Conservation (phyloP, 2,329 filamentous ascomycete genomes). For the Bipolaris oryzae region DNA sequence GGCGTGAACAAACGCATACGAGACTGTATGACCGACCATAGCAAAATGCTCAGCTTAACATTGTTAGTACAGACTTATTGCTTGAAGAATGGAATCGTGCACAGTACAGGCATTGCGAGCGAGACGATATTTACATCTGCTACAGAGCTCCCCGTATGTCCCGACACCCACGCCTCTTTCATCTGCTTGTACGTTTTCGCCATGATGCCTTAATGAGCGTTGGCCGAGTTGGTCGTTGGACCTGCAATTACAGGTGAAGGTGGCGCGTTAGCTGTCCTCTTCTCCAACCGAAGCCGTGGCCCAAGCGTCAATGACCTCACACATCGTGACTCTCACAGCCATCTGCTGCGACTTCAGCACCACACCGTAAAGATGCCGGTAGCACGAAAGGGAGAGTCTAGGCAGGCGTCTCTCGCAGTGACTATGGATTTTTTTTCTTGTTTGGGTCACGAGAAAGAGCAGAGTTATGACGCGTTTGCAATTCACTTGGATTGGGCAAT, state of each 20-base stretch:
- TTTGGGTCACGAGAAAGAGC: neutral
- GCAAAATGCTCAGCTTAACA: constrained; percentile 73
- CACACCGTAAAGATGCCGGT: neutral
- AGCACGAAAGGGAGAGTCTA: rapidly evolving
- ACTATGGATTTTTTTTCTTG: neutral
- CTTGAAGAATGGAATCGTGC: constrained; percentile 25
- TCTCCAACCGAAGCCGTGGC: constrained; percentile 2
- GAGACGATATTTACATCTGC: constrained; percentile 87
- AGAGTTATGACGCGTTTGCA: constrained; percentile 1
- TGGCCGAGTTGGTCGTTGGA: constrained; percentile 17
- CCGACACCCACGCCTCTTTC: constrained; percentile 96
- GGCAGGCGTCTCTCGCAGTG: rapidly evolving
- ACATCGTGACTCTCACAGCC: constrained; percentile 6
- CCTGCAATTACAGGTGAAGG: constrained; percentile 11
- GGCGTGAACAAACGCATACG: constrained; percentile 82
- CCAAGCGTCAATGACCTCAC: constrained; percentile 17
- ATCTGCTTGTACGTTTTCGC: constrained; percentile 77
- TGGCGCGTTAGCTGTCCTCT: constrained; percentile 30
- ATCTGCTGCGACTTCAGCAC: neutral
- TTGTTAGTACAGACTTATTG: constrained; percentile 31
- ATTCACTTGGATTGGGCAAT: neutral
- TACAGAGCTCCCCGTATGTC: constrained; percentile 81
- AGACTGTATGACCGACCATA: constrained; percentile 89
- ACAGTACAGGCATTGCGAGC: constrained; percentile 77
- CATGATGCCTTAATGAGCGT: constrained; percentile 30